A percentile compares a stretch with the other conserved stretches of the same genome.
Evolutionary conservation across 192 early-diverging fungal species (phyloP).

Genomic region (Mortierella antarctica): DNA sequence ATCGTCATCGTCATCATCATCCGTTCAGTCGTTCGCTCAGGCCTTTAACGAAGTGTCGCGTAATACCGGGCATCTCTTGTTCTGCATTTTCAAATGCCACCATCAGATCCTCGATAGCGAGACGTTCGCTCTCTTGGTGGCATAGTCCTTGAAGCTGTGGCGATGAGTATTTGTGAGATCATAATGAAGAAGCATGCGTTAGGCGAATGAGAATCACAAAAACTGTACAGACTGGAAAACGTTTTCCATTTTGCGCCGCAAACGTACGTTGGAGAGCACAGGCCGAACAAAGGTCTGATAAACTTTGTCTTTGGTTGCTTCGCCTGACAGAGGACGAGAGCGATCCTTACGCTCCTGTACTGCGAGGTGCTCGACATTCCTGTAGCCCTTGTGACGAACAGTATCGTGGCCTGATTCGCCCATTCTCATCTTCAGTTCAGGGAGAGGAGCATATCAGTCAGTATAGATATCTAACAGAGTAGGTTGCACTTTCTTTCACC

Average conservation of each 20-base stretch:
- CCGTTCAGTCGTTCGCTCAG: conserved; percentile 49
- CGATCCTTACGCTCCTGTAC: conserved; percentile 21
- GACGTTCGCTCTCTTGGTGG: conserved; percentile 34
- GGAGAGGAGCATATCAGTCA: background rate
- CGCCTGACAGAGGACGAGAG: conserved; percentile 7
- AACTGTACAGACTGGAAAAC: background rate
- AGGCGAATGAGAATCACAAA: background rate
- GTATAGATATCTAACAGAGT: background rate
- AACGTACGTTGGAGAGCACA: conserved; percentile 33
- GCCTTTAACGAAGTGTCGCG: conserved; percentile 40
- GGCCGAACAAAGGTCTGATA: conserved; percentile 48
- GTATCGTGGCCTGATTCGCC: conserved; percentile 39
- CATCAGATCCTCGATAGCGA: conserved; percentile 35
- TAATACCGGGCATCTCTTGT: conserved; percentile 40
- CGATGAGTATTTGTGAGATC: background rate
- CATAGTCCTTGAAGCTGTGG: conserved; percentile 36
- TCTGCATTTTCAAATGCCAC: conserved; percentile 50
- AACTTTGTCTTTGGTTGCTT: conserved; percentile 30
- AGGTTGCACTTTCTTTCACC: too few species aligned
- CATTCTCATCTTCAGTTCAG: conserved; percentile 2
- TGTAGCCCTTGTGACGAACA: conserved; percentile 13
- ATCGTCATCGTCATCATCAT: background rate
- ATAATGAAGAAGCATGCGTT: background rate
- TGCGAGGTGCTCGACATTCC: conserved; percentile 25
- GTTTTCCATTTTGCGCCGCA: background rate